Conservation (phyloP, 768 basidiomycete species). For the Clitopilus hobsonii region DNA sequence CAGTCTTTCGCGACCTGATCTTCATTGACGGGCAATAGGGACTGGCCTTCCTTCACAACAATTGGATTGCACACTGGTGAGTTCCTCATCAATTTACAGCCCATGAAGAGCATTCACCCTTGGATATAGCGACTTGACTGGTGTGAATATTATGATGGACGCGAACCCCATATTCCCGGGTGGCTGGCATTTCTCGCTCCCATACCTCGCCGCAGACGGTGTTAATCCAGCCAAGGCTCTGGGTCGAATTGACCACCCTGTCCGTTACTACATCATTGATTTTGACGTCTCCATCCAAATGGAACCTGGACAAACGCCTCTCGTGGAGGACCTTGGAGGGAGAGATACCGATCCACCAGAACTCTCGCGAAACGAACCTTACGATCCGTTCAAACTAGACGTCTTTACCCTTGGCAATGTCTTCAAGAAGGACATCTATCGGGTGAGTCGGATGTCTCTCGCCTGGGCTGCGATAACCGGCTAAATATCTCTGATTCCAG, state of each 20-base stretch:
- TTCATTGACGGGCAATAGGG: constrained; percentile 10
- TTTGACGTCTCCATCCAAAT: constrained; percentile 22
- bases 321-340: constrained; percentile 6
- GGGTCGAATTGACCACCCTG: constrained; percentile 26
- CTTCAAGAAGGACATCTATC: constrained; percentile 11
- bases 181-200: constrained; percentile 29
- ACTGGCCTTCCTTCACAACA: constrained; percentile 24
- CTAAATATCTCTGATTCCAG: constrained; percentile 8
- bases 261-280: constrained; percentile 34
- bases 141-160: constrained; percentile 34
- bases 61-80: constrained; percentile 26
- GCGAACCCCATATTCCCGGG: constrained; percentile 23
- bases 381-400: constrained; percentile 8
- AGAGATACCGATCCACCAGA: constrained; percentile 7
- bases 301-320: constrained; percentile 11
- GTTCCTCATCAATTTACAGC: constrained; percentile 12
- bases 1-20: background rate
- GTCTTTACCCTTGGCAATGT: constrained; percentile 9
- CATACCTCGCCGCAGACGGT: constrained; percentile 24
- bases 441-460: constrained; percentile 9
- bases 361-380: background rate
- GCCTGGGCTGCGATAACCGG: background rate
- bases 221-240: constrained; percentile 20
- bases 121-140: constrained; percentile 21
- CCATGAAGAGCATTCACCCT: background rate